phyloP scores from a whole-genome alignment of 228 moss, liverwort and hornwort genomes.

The Sphagnum magellanicum region DNA sequence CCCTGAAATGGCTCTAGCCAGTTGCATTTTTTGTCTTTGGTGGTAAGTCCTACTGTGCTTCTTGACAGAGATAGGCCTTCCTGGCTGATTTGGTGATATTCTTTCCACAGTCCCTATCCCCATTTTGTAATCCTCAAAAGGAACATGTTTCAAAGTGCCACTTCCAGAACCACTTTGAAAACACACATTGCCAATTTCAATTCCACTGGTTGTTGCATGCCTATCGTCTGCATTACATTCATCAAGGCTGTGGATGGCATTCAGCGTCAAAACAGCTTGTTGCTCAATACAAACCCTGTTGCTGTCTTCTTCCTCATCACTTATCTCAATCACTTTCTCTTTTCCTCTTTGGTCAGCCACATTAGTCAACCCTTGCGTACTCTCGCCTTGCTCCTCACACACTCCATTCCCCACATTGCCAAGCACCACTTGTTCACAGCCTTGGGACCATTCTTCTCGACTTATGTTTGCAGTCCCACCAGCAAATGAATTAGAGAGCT shows the following conservation, averaged over 20 bases:
- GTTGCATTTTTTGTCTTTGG: constrained; percentile 24
- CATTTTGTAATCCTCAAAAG: constrained; percentile 31
- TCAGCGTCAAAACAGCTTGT: constrained; percentile 41
- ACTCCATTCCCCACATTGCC: constrained; percentile 29
- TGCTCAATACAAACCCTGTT: constrained; percentile 56
- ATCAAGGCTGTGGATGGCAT: constrained; percentile 41
- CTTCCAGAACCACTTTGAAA: constrained; percentile 37
- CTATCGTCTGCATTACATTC: constrained; percentile 37
- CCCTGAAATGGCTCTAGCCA: constrained; percentile 47
- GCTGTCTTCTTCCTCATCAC: constrained; percentile 59
- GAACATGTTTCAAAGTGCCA: constrained; percentile 14
- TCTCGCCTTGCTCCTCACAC: constrained; percentile 54
- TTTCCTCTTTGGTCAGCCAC: constrained; percentile 40
- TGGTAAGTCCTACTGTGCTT: constrained; percentile 22
- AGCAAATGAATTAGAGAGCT: too few relatives aligned
- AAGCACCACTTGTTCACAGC: constrained; percentile 41
- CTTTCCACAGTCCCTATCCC: constrained; percentile 48
- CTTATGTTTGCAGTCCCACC: constrained; percentile 16
- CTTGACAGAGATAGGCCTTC: constrained; percentile 20
- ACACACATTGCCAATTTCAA: constrained; percentile 49
- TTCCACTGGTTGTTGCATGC: constrained; percentile 35
- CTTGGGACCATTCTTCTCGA: constrained; percentile 50
- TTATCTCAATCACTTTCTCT: constrained; percentile 51
- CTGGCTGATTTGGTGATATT: constrained; percentile 30
- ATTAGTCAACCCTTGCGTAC: constrained; percentile 36